These are phyloP conservation scores for Pseudogymnoascus sp. DNA, from an alignment of 2,329 filamentous ascomycete species.

Conservation along the genomic window DNA sequence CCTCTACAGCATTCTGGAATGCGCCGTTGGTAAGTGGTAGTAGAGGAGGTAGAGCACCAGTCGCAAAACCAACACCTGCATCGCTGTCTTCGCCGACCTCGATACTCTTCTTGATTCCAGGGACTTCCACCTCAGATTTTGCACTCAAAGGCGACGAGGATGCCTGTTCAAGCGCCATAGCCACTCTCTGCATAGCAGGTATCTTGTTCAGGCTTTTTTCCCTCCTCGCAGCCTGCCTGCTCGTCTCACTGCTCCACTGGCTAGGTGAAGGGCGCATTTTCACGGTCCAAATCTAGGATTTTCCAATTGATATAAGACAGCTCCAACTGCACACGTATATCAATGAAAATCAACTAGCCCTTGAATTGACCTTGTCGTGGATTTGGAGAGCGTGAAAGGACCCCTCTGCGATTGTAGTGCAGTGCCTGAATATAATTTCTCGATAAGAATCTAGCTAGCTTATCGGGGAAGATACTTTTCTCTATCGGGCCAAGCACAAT, in stretches of 20 bases:
- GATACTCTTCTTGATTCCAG: not conserved
- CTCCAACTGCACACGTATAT: slow-evolving; percentile 5
- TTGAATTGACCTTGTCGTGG: slow-evolving; percentile 1
- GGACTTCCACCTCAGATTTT: not conserved
- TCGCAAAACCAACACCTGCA: not conserved
- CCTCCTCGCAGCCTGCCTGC: slow-evolving; percentile 2
- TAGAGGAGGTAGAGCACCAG: not conserved
- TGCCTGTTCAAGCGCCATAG: not conserved
- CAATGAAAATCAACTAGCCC: not conserved
- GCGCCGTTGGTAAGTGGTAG: slow-evolving; percentile 1
- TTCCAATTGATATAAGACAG: slow-evolving; percentile 5
- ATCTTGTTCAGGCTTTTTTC: slow-evolving; percentile 8
- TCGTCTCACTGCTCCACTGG: not conserved
- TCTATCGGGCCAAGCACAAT: slow-evolving; percentile 1
- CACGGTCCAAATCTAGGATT: not conserved
- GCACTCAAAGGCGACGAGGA: not conserved
- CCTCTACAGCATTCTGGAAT: not conserved
- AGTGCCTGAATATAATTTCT: slow-evolving; percentile 7
- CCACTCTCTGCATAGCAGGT: slow-evolving; percentile 4
- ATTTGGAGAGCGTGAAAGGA: not conserved
- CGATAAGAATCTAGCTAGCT: slow-evolving; percentile 8
- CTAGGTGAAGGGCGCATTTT: not conserved
- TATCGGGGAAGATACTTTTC: slow-evolving; percentile 7
- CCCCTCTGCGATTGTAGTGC: not conserved
- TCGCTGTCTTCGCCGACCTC: not conserved